phyloP scores from a whole-genome alignment of 177 flowering plant species.

The Telopea speciosissima region DNA sequence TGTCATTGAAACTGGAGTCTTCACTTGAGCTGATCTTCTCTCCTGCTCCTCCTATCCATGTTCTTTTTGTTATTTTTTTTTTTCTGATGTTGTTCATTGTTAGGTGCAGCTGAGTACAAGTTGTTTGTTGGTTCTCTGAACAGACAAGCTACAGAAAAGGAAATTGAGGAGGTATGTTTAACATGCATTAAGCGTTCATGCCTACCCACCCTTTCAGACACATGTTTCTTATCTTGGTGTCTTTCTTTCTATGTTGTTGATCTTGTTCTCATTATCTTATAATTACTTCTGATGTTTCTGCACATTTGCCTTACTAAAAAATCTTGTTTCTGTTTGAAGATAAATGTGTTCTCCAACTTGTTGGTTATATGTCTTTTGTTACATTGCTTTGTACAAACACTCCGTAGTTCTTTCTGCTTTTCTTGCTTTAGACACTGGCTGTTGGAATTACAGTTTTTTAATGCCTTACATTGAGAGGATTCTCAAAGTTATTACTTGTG shows the following conservation, averaged over 20 bases:
- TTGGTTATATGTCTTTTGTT: not conserved
- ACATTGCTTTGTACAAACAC: not conserved
- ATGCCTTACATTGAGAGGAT: not conserved
- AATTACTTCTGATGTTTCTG: not conserved
- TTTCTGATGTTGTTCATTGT: conserved; percentile 12
- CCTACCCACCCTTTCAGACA: not conserved
- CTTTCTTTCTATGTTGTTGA: not conserved
- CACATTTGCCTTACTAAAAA: not conserved
- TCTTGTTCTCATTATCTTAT: not conserved
- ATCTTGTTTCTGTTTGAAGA: not conserved
- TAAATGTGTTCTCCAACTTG: not conserved
- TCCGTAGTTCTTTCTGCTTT: not conserved
- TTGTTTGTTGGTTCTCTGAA: conserved; percentile 90
- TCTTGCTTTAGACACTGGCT: not conserved
- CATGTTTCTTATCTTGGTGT: too few species aligned
- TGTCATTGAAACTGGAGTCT: not conserved
- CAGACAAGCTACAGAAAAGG: conserved; percentile 86
- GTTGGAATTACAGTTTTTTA: not conserved
- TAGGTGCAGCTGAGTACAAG: conserved; percentile 89
- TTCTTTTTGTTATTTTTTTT: too few species aligned
- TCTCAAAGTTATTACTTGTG: not conserved
- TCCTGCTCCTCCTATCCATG: too few species aligned
- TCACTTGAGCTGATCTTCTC: not conserved
- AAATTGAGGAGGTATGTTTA: conserved; percentile 77
- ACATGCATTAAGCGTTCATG: conserved; percentile 2